A percentile compares a stretch with the other conserved stretches of the same genome.
These are phyloP conservation scores for Pleurotus giganteus DNA, from an alignment of 768 basidiomycete species.

Conservation along the genomic window DNA sequence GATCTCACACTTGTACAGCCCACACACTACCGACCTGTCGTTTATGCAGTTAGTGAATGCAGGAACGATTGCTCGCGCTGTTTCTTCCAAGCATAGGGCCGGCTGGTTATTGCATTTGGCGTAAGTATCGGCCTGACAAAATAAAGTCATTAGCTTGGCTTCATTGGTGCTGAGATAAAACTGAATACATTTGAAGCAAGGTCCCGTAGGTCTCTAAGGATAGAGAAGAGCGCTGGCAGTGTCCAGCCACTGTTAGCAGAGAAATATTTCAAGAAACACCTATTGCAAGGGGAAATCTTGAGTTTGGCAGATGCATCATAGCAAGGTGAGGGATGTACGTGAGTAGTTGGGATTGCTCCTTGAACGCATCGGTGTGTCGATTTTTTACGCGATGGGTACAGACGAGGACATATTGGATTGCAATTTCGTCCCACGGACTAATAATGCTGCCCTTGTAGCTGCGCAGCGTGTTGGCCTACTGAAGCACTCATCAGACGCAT, in stretches of 20 bases:
- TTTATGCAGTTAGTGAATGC: slow-evolving; percentile 89
- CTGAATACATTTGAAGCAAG: slow-evolving; percentile 84
- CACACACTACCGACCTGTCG: slow-evolving; percentile 57
- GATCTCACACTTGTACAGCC: too few relatives aligned
- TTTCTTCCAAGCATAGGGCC: slow-evolving; percentile 78
- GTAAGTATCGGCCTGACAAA: slow-evolving; percentile 56
- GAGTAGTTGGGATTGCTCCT: slow-evolving; percentile 73
- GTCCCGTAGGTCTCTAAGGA: slow-evolving; percentile 78
- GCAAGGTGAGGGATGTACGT: slow-evolving; percentile 50
- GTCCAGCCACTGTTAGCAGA: slow-evolving; percentile 85
- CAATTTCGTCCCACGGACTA: slow-evolving; percentile 84
- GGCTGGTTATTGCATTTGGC: slow-evolving; percentile 54
- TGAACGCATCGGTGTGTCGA: slow-evolving; percentile 71
- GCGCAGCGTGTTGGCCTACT: slow-evolving; percentile 36
- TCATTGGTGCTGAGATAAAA: slow-evolving; percentile 13
- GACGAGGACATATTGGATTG: slow-evolving; percentile 77
- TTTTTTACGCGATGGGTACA: slow-evolving; percentile 69
- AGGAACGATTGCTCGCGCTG: slow-evolving; percentile 82
- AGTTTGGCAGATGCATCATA: not conserved
- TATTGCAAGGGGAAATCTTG: slow-evolving; percentile 21
- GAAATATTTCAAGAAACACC: slow-evolving; percentile 77
- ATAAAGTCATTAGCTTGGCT: slow-evolving; percentile 4
- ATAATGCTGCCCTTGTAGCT: slow-evolving; percentile 63
- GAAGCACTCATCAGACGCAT: slow-evolving; percentile 11
- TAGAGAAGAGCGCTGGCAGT: slow-evolving; percentile 77